phyloP scores from a whole-genome alignment of 257 asterid species.

The Henckelia pumila region DNA sequence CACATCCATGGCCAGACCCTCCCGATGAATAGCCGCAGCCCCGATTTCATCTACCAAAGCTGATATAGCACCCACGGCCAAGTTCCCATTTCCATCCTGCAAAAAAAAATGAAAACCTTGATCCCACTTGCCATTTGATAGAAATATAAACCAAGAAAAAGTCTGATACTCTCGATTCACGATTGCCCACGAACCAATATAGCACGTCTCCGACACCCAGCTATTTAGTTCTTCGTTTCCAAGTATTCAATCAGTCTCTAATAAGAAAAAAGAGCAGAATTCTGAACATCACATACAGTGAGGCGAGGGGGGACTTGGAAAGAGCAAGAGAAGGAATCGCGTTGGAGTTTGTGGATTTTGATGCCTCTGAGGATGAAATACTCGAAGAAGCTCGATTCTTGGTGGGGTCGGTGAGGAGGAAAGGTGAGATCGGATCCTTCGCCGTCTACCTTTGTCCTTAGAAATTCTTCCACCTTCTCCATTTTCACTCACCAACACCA shows the following conservation, averaged over 20 bases:
- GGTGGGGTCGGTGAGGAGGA: slow-evolving; percentile 23
- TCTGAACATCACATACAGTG: no score
- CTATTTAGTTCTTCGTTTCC: no score
- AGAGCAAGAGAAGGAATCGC: slow-evolving; percentile 55
- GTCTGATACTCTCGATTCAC: no score
- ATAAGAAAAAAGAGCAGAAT: no score
- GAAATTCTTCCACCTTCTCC: slow-evolving; percentile 38
- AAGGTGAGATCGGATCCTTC: slow-evolving; percentile 41
- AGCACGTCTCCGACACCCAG: no score
- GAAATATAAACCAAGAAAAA: no score
- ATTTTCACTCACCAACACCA: no score
- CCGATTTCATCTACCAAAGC: slow-evolving; percentile 65
- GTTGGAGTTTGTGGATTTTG: slow-evolving; percentile 53
- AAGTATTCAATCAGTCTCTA: no score
- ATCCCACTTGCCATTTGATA: no score
- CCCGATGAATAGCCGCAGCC: slow-evolving; percentile 53
- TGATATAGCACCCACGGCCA: slow-evolving; percentile 64
- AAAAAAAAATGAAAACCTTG: background rate
- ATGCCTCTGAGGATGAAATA: slow-evolving; percentile 53
- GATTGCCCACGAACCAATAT: no score
- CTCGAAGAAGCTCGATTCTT: slow-evolving; percentile 65
- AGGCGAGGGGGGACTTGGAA: slow-evolving; percentile 80
- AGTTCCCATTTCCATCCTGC: slow-evolving; percentile 58
- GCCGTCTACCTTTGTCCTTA: slow-evolving; percentile 28
- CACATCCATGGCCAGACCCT: slow-evolving; percentile 52